phyloP scores from a whole-genome alignment of 352 stramenopile species.

The Globisporangium mamillatum region DNA sequence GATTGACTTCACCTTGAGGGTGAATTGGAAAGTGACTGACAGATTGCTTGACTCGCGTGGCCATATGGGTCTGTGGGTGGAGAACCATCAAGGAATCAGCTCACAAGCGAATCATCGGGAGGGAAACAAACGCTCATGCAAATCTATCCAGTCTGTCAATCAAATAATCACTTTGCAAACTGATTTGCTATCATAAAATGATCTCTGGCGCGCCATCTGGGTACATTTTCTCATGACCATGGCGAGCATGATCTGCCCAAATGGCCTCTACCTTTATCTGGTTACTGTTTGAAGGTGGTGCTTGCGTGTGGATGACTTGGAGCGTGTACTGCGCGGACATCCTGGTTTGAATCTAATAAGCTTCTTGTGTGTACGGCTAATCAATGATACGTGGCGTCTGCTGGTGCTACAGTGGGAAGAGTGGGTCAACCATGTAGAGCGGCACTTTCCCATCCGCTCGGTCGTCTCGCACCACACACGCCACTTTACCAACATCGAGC shows the following conservation, averaged over 20 bases:
- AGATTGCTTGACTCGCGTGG: neutral
- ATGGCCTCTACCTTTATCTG: neutral
- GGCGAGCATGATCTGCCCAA: neutral
- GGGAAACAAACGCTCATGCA: neutral
- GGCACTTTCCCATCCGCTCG: neutral
- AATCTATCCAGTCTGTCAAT: neutral
- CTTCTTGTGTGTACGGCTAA: neutral
- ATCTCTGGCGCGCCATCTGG: neutral
- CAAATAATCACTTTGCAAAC: neutral
- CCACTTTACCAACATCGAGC: neutral
- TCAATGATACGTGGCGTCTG: too few relatives aligned
- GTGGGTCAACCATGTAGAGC: neutral
- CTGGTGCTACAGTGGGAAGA: neutral
- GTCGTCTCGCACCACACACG: neutral
- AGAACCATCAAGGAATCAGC: neutral
- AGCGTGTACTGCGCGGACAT: neutral
- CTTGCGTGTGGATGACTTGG: neutral
- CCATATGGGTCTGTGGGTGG: neutral
- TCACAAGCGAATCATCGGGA: neutral
- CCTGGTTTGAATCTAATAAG: neutral
- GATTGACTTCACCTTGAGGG: neutral
- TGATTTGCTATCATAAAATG: constrained; percentile 6
- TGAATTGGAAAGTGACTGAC: neutral
- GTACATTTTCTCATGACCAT: neutral
- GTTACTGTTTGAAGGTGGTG: neutral